Percentiles rank a stretch among this genome's conserved stretches.
Conservation (phyloP, 1,284 basidiomycete genomes). For the Austroboletus novae-zelandiae region DNA sequence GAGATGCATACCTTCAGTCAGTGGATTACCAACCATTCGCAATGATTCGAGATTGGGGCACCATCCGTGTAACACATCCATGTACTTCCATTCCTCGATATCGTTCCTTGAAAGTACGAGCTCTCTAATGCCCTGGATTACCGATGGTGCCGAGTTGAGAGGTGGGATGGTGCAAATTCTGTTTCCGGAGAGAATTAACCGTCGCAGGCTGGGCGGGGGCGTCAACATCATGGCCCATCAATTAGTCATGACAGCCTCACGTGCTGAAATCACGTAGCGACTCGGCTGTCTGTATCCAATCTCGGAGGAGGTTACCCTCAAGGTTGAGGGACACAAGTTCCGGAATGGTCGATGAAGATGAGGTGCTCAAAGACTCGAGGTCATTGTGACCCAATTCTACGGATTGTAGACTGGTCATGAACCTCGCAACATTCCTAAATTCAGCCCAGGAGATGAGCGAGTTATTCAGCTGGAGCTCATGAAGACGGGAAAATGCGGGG, state of each 20-base stretch:
- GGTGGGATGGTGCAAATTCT: constrained; percentile 49
- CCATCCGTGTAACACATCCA: constrained; percentile 72
- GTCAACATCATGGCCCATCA: neutral
- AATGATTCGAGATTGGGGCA: constrained; percentile 61
- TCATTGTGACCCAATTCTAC: constrained; percentile 81
- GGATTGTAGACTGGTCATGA: constrained; percentile 59
- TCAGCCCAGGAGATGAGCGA: constrained; percentile 72
- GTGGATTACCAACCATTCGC: constrained; percentile 58
- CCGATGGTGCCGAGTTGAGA: constrained; percentile 27
- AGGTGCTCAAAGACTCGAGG: constrained; percentile 40
- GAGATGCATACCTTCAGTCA: constrained; percentile 47
- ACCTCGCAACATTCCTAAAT: constrained; percentile 49
- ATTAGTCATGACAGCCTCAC: constrained; percentile 39
- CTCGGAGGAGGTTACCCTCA: constrained; percentile 64
- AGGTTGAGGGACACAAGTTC: constrained; percentile 65
- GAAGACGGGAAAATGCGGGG: constrained; percentile 53
- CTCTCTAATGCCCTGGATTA: constrained; percentile 44
- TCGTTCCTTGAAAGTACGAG: constrained; percentile 67
- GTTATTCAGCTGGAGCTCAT: constrained; percentile 74
- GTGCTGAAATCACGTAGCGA: constrained; percentile 47
- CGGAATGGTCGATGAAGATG: constrained; percentile 21
- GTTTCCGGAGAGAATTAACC: constrained; percentile 72
- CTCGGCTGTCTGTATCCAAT: constrained; percentile 56
- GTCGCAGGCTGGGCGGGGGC: constrained; percentile 33
- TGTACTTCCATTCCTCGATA: constrained; percentile 60